A percentile compares a stretch with the other conserved stretches of the same genome.
These are phyloP conservation scores for Fusarium sublunatum DNA, from an alignment of 2,329 filamentous ascomycete genomes.

Conservation along the genomic window DNA sequence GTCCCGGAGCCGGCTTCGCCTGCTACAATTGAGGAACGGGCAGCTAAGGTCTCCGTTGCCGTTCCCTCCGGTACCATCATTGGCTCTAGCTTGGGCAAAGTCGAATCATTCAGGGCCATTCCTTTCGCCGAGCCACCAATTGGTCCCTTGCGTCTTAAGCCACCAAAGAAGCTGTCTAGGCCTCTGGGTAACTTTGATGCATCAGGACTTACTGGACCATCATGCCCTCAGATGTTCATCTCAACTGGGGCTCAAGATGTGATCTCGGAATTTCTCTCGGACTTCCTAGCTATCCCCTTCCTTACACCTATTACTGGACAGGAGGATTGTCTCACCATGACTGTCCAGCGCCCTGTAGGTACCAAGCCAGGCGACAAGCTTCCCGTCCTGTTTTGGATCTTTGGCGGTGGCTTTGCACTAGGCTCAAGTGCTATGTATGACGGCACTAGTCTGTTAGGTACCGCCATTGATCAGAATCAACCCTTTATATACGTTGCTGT, in stretches of 20 bases:
- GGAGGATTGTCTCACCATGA: conserved; percentile 74
- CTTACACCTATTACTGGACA: conserved; percentile 66
- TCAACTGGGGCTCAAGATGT: conserved; percentile 58
- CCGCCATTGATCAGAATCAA: conserved; percentile 55
- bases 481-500: conserved; percentile 80
- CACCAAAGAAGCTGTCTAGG: conserved; percentile 68
- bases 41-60: conserved; percentile 62
- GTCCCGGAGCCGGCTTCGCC: conserved; percentile 36
- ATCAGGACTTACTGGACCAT: conserved; percentile 62
- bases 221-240: conserved; percentile 79
- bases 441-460: conserved; percentile 58
- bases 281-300: conserved; percentile 65
- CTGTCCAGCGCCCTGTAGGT: conserved; percentile 68
- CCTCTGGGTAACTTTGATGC: conserved; percentile 71
- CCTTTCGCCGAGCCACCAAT: conserved; percentile 78
- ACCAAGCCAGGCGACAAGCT: conserved; percentile 66
- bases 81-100: conserved; percentile 56
- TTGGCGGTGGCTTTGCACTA: conserved; percentile 72
- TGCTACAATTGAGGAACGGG: conserved; percentile 55
- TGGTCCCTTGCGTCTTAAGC: conserved; percentile 73
- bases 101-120: conserved; percentile 80
- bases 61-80: conserved; percentile 68
- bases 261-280: conserved; percentile 59
- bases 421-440: conserved; percentile 65
- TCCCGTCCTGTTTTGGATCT: conserved; percentile 78